Percentiles rank a stretch among this genome's conserved stretches.
Evolutionary conservation across 2,329 filamentous ascomycete species (phyloP).

Genomic region (Curvularia hawaiiensis): DNA sequence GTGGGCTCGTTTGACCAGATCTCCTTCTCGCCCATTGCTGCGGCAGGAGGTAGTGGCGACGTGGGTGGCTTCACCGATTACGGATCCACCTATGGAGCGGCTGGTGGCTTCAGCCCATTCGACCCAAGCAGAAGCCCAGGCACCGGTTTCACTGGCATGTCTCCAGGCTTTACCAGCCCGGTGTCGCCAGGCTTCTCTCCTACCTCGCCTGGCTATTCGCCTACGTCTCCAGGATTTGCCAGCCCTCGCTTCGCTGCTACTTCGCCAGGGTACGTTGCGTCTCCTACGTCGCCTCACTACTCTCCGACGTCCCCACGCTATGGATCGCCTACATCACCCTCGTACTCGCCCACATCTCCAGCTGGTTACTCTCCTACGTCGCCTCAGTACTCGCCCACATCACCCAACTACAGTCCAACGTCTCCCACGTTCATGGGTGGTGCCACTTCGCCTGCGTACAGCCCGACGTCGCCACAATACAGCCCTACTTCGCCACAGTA

Average conservation of each 20-base stretch:
- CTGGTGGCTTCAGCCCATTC: conserved; percentile 70
- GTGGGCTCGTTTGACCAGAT: conserved; percentile 63
- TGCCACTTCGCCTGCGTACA: conserved; percentile 58
- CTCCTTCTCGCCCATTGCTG: conserved; percentile 76
- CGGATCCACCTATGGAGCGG: conserved; percentile 66
- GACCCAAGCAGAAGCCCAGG: conserved; percentile 67
- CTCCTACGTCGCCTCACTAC: conserved; percentile 64
- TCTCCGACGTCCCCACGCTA: conserved; percentile 63
- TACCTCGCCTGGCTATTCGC: conserved; percentile 54
- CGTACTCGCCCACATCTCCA: conserved; percentile 62
- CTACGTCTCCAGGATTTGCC: conserved; percentile 70
- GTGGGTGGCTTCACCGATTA: conserved; percentile 65
- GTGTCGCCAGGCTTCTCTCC: conserved; percentile 55
- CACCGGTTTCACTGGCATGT: conserved; percentile 54
- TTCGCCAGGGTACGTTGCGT: conserved; percentile 58
- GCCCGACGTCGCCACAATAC: conserved; percentile 58
- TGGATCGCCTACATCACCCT: conserved; percentile 56
- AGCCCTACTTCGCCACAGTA: conserved; percentile 71
- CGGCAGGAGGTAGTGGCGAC: conserved; percentile 63
- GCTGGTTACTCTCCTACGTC: conserved; percentile 57
- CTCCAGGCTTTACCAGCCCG: conserved; percentile 45
- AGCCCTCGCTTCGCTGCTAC: conserved; percentile 58
- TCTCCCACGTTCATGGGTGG: conserved; percentile 26
- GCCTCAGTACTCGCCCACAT: conserved; percentile 53
- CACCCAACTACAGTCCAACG: conserved; percentile 58